Conservation (phyloP, 352 stramenopile species). For the Paralagenidium karlingii region DNA sequence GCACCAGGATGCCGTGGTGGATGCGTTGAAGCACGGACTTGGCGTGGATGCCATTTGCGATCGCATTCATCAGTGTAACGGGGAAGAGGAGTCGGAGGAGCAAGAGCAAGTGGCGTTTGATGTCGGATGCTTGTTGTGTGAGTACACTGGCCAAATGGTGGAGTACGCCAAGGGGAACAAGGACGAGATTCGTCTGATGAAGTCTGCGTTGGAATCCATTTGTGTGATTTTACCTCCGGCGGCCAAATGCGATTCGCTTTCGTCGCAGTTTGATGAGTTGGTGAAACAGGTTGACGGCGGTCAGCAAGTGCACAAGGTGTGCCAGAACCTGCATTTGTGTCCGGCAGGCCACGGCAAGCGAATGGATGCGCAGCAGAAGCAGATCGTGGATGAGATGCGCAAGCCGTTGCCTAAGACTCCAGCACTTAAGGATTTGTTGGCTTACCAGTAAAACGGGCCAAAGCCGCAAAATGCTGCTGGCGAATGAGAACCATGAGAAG, state of each 20-base stretch:
- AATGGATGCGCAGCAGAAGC: too few species aligned
- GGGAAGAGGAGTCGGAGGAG: slow-evolving; percentile 4
- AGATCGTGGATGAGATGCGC: too few species aligned
- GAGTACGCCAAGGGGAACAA: slow-evolving; percentile 25
- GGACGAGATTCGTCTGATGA: slow-evolving; percentile 37
- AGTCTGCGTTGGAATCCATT: slow-evolving; percentile 62
- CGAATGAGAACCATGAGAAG: too few species aligned
- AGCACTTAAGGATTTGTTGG: too few species aligned
- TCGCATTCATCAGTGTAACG: slow-evolving; percentile 23
- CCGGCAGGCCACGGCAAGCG: too few species aligned
- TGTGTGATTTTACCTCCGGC: slow-evolving; percentile 51
- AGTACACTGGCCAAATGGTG: slow-evolving; percentile 61
- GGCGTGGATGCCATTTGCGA: slow-evolving; percentile 36
- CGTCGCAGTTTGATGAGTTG: slow-evolving; percentile 66
- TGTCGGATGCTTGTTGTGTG: slow-evolving; percentile 61
- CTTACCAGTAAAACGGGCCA: too few species aligned
- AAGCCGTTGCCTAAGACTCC: too few species aligned
- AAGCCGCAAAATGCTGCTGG: too few species aligned
- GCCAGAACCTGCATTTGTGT: too few species aligned
- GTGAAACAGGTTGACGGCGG: too few species aligned
- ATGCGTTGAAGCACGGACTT: slow-evolving; percentile 32
- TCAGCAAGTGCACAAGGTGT: too few species aligned
- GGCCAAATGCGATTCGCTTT: slow-evolving; percentile 47
- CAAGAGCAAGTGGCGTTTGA: slow-evolving; percentile 22
- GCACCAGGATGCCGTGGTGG: slow-evolving; percentile 32